These are phyloP conservation scores for Coemansia sp. DNA, from an alignment of 192 early-diverging fungal species.

Conservation along the genomic window DNA sequence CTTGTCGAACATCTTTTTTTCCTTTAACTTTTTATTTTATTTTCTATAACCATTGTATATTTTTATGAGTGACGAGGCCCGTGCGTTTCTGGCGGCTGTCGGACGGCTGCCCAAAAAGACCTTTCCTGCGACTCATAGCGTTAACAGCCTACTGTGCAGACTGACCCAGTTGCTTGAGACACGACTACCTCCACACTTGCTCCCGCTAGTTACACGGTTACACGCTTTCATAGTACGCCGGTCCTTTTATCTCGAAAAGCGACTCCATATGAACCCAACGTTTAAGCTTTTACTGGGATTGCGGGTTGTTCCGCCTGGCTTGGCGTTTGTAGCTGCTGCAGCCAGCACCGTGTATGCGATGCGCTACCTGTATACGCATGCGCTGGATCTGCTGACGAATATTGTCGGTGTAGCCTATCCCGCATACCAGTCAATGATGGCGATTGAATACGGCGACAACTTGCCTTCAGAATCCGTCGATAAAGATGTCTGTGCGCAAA, in stretches of 20 bases:
- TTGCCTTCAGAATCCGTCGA: background rate
- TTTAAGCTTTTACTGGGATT: constrained; percentile 33
- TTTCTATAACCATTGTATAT: background rate
- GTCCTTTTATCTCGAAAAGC: constrained; percentile 30
- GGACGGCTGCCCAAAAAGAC: constrained; percentile 28
- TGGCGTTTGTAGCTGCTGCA: constrained; percentile 41
- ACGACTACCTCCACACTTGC: constrained; percentile 38
- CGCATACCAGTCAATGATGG: constrained; percentile 51
- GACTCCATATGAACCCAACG: constrained; percentile 43
- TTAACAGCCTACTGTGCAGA: constrained; percentile 11
- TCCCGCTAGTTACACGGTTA: constrained; percentile 27
- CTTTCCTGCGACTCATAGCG: constrained; percentile 32
- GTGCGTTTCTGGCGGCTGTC: constrained; percentile 32
- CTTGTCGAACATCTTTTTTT: constrained; percentile 1
- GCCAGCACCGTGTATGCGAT: constrained; percentile 35
- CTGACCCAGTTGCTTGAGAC: constrained; percentile 1
- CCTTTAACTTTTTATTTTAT: background rate
- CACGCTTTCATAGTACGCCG: constrained; percentile 32
- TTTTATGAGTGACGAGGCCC: constrained; percentile 19
- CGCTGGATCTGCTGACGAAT: constrained; percentile 47
- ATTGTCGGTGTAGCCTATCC: constrained; percentile 47
- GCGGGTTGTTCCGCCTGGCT: constrained; percentile 31
- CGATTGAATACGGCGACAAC: constrained; percentile 39
- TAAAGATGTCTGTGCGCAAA: background rate
- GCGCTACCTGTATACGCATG: constrained; percentile 40